Percentiles rank a stretch among this genome's conserved stretches.
phyloP scores from a whole-genome alignment of 208 protist genomes.

The Wallacemonas collosoma region DNA sequence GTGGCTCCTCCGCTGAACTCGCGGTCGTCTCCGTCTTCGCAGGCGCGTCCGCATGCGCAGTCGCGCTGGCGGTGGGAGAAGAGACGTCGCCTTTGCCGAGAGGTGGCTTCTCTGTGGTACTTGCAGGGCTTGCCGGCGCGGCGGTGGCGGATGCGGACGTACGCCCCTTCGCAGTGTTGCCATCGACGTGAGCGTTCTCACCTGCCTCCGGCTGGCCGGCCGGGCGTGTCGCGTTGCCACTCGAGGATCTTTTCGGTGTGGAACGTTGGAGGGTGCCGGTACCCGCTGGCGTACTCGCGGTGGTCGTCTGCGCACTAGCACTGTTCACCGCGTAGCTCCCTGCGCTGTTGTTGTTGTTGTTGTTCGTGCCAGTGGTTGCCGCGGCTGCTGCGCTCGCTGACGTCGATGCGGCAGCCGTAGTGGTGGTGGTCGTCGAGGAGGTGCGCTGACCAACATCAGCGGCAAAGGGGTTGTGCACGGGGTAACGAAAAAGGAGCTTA shows the following conservation, averaged over 20 bases:
- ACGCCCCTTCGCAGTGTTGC: neutral
- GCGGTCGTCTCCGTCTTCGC: neutral
- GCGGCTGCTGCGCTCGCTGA: conserved; percentile 12
- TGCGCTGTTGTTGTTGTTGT: conserved; percentile 10
- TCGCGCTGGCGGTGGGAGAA: neutral
- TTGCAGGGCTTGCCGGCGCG: neutral
- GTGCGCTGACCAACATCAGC: conserved; percentile 36
- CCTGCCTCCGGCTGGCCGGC: too few species aligned
- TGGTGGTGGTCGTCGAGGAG: neutral
- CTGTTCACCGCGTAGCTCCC: neutral
- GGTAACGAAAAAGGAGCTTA: conserved; percentile 83
- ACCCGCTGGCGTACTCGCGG: too few species aligned
- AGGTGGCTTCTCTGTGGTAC: neutral
- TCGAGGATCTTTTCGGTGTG: too few species aligned
- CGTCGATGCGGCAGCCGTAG: neutral
- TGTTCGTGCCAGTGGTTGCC: conserved; percentile 6
- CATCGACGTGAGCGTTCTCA: too few species aligned
- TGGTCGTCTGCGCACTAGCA: too few species aligned
- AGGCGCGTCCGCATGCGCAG: neutral
- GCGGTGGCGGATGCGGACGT: neutral
- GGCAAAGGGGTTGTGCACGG: conserved; percentile 65
- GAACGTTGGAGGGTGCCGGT: too few species aligned
- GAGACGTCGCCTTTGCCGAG: neutral
- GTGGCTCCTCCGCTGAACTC: neutral
- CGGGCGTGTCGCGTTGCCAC: too few species aligned